Evolutionary conservation across 2,329 filamentous ascomycete genomes (phyloP), one percentile per base, ranked within the genome.

Genomic region (Aspergillus oerlinghausenensis): DNA sequence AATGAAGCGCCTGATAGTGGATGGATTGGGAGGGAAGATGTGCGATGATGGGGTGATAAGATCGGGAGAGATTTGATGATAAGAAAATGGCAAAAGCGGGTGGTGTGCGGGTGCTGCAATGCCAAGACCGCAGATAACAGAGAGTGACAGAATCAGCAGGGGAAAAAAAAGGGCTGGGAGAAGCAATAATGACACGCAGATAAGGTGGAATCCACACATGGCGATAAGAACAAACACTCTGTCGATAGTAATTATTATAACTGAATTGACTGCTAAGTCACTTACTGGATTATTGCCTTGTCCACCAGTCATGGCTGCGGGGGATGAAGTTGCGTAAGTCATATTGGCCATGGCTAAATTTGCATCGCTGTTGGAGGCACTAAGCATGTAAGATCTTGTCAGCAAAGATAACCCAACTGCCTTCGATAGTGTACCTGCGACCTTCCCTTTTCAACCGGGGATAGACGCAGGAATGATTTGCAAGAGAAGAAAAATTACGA

Each of bases 291-390:
- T 73, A 60, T 71, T 76, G 61, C 82, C 82, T 70, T 85, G 84
- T 53, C 85, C 85, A 62, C 83, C 85, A 60, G 84, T 82, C 43
- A 85, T 87, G 43, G 83, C 83, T 59, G 85, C 84, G 50, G 85
- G 84, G 49, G 85, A 86, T 62, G 84, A 83, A 62, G 83, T 86
- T 65, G 83, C 80, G 71, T 84, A 85, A 63, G 79, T 83, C 79
- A 85, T 82, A 71, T 74, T 82, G 67, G 78, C 81, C 79, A 84
- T 82, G 70, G 70, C 80, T 73, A 77, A 74, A 66, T 75, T 73
- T 54, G 68, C 77, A 79, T 79, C 77, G 69, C 71, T 72, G 62
- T 63, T 64, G 48, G 72, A 74, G 48, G 65, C 67, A 55, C 71
- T 72, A 59, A 47, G 57, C 55, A 55, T 51, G 60, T 58, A 61